A percentile compares a stretch with the other conserved stretches of the same genome.
Conservation (phyloP, 345 rosid species). For the Aethionema arabicum region DNA sequence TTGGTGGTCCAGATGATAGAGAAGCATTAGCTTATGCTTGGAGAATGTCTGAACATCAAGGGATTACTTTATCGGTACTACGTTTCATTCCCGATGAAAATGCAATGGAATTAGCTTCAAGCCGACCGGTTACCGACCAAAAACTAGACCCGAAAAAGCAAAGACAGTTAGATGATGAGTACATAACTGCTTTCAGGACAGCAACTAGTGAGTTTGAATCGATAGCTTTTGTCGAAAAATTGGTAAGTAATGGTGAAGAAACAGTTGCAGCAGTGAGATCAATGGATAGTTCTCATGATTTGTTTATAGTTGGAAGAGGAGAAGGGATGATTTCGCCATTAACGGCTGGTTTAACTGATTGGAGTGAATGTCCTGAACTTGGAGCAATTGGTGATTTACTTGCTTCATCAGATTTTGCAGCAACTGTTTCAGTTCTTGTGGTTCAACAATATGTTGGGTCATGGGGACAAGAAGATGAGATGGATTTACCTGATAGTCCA, state of each 20-base stretch:
- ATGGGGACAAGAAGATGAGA: conserved; percentile 39
- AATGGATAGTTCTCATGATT: conserved; percentile 69
- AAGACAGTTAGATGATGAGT: conserved; percentile 58
- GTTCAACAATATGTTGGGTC: conserved; percentile 66
- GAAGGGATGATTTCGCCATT: conserved; percentile 69
- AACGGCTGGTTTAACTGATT: conserved; percentile 87
- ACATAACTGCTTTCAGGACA: conserved; percentile 50
- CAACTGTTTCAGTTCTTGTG: conserved; percentile 76
- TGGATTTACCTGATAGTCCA: conserved; percentile 51
- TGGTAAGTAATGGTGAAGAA: conserved; percentile 78
- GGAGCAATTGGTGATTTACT: conserved; percentile 93
- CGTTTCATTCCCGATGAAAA: conserved; percentile 56
- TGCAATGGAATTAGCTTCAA: conserved; percentile 18
- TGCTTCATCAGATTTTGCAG: conserved; percentile 89
- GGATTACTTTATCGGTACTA: conserved; percentile 56
- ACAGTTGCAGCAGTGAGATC: conserved; percentile 69
- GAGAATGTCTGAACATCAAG: conserved; percentile 81
- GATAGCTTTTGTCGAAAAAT: conserved; percentile 47
- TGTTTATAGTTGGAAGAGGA: conserved; percentile 91
- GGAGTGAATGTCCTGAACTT: conserved; percentile 99
- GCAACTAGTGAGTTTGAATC: conserved; percentile 48
- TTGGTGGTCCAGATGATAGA: conserved; percentile 87
- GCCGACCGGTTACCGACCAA: conserved; percentile 4
- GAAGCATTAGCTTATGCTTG: conserved; percentile 79
- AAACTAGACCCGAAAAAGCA: conserved; percentile 40